phyloP scores from a whole-genome alignment of 805 yeast species.

The Wickerhamiella slavikovae region DNA sequence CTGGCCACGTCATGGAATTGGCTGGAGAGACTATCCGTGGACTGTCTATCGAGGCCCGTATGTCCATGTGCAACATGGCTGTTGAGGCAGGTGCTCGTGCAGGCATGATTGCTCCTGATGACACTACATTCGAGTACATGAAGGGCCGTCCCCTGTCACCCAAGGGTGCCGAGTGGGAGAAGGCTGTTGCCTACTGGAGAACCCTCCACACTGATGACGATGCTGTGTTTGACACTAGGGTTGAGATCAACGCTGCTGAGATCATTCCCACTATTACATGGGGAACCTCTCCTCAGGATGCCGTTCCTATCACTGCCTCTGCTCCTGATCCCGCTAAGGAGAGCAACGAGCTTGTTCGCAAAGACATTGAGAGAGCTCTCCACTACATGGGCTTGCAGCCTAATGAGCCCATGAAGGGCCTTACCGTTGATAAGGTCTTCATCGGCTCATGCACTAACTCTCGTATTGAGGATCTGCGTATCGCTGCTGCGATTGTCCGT shows the following conservation, averaged over 20 bases:
- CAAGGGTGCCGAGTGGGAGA: slow-evolving; percentile 83
- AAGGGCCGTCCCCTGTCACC: slow-evolving; percentile 93
- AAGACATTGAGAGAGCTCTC: slow-evolving; percentile 82
- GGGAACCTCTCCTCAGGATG: slow-evolving; percentile 99
- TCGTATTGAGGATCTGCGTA: slow-evolving; percentile 89
- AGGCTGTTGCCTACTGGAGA: slow-evolving; percentile 81
- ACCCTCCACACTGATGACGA: slow-evolving; percentile 75
- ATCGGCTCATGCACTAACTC: slow-evolving; percentile 98
- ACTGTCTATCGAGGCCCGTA: slow-evolving; percentile 90
- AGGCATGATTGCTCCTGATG: slow-evolving; percentile 96
- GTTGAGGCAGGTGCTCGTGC: slow-evolving; percentile 99
- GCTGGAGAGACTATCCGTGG: slow-evolving; percentile 86
- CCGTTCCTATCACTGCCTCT: slow-evolving; percentile 73
- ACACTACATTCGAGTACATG: slow-evolving; percentile 67
- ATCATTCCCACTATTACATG: slow-evolving; percentile 93
- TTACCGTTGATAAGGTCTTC: slow-evolving; percentile 77
- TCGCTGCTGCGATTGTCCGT: slow-evolving; percentile 81
- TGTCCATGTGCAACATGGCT: slow-evolving; percentile 99
- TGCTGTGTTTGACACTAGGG: slow-evolving; percentile 73
- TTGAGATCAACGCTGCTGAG: slow-evolving; percentile 61
- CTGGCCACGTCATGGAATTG: slow-evolving; percentile 91
- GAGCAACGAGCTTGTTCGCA: slow-evolving; percentile 42
- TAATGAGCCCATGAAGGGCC: slow-evolving; percentile 55
- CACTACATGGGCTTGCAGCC: slow-evolving; percentile 80
- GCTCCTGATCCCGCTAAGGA: slow-evolving; percentile 76